A percentile compares a stretch with the other conserved stretches of the same genome.
These are phyloP conservation scores for Mycena chlorophos DNA, from an alignment of 768 basidiomycete species.

Conservation along the genomic window DNA sequence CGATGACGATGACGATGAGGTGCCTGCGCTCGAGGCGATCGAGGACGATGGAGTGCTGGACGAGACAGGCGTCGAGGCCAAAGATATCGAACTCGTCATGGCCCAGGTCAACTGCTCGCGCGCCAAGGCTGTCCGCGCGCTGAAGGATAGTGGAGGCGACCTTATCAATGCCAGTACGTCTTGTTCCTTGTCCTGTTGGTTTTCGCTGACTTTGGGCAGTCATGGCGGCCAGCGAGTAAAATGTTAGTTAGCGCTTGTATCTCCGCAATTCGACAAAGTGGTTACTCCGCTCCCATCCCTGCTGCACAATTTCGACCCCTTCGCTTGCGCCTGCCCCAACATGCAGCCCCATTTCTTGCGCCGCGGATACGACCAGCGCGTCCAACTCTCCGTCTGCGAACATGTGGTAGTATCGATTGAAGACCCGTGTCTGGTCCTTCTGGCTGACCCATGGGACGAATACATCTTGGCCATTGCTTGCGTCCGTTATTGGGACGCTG, in stretches of 20 bases:
- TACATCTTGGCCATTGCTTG: slow-evolving; percentile 67
- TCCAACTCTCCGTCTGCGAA: slow-evolving; percentile 80
- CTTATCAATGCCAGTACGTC: slow-evolving; percentile 94
- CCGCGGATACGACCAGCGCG: slow-evolving; percentile 62
- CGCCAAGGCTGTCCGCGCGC: slow-evolving; percentile 85
- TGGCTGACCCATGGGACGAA: slow-evolving; percentile 86
- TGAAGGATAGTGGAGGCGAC: slow-evolving; percentile 92
- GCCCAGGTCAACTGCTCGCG: slow-evolving; percentile 82
- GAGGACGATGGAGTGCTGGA: slow-evolving; percentile 83
- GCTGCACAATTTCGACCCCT: slow-evolving; percentile 68
- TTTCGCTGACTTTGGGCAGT: slow-evolving; percentile 46
- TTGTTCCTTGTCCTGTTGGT: slow-evolving; percentile 3
- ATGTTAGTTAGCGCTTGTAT: slow-evolving; percentile 37
- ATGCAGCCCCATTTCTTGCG: slow-evolving; percentile 51
- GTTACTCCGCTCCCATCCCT: slow-evolving; percentile 88
- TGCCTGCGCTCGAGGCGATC: slow-evolving; percentile 79
- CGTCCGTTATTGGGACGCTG: slow-evolving; percentile 44
- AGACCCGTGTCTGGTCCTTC: slow-evolving; percentile 42
- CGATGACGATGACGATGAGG: slow-evolving; percentile 77
- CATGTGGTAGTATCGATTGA: slow-evolving; percentile 95
- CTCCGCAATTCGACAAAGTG: slow-evolving; percentile 77
- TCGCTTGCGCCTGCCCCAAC: slow-evolving; percentile 41
- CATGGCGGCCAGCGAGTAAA: slow-evolving; percentile 90
- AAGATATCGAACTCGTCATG: slow-evolving; percentile 96
- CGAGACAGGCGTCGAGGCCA: slow-evolving; percentile 86